phyloP scores from a whole-genome alignment of 208 protist genomes.

The Trypanosoma avium region DNA sequence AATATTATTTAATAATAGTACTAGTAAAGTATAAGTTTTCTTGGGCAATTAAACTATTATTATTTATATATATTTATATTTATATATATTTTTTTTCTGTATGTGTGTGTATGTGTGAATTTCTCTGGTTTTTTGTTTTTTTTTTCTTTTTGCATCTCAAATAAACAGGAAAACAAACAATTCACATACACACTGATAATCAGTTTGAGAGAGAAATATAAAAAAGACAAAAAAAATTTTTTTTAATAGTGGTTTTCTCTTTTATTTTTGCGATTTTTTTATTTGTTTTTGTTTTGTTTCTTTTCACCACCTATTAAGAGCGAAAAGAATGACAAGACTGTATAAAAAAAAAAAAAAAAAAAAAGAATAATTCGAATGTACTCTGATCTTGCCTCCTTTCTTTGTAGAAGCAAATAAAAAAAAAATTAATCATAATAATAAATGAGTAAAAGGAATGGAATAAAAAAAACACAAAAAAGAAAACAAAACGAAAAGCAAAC shows the following conservation, averaged over 20 bases:
- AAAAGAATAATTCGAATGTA: background rate
- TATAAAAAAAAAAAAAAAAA: background rate
- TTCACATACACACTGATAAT: too few relatives aligned
- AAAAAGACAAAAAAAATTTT: too few relatives aligned
- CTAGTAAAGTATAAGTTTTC: too few relatives aligned
- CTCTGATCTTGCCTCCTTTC: background rate
- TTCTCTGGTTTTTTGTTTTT: background rate
- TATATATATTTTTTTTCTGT: conserved; percentile 24
- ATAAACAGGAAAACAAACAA: too few relatives aligned
- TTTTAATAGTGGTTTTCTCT: too few relatives aligned
- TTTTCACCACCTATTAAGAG: too few relatives aligned
- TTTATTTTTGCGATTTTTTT: too few relatives aligned
- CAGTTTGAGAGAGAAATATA: too few relatives aligned
- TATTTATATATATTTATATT: conserved; percentile 4
- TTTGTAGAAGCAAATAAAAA: background rate
- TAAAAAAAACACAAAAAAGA: background rate
- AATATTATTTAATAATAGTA: background rate
- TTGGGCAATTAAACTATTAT: too few relatives aligned
- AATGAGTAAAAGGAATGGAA: background rate
- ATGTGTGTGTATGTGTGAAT: conserved; percentile 22
- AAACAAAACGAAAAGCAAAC: background rate
- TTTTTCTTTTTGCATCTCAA: too few relatives aligned
- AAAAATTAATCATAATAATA: background rate
- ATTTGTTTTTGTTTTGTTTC: too few relatives aligned
- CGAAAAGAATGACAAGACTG: too few relatives aligned